phyloP scores from a whole-genome alignment of 2,329 filamentous ascomycete species.

The Talaromyces sp. region DNA sequence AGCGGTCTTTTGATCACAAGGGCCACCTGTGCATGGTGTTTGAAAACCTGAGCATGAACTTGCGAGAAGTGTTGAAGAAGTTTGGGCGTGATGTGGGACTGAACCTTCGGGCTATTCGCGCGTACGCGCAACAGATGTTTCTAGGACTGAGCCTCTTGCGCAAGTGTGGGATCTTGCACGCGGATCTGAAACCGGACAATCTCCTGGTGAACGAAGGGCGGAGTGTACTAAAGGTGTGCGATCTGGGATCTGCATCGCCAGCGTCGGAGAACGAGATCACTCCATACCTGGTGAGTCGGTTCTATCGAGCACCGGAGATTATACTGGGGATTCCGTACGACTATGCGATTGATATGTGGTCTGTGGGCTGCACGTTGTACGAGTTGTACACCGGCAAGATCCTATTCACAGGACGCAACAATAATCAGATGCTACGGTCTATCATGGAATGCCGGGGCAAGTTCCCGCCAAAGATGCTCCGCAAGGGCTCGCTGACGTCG shows the following conservation, averaged over 20 bases:
- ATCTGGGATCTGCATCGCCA: slow-evolving; percentile 93
- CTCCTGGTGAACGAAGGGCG: slow-evolving; percentile 83
- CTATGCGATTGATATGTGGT: slow-evolving; percentile 95
- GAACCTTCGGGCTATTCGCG: slow-evolving; percentile 77
- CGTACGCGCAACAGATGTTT: slow-evolving; percentile 93
- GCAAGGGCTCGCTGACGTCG: slow-evolving; percentile 68
- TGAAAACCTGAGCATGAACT: slow-evolving; percentile 85
- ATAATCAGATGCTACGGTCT: slow-evolving; percentile 95
- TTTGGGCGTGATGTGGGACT: slow-evolving; percentile 93
- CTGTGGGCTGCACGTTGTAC: slow-evolving; percentile 92
- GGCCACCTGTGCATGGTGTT: slow-evolving; percentile 95
- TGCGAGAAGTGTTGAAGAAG: slow-evolving; percentile 91
- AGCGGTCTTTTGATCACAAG: slow-evolving; percentile 87
- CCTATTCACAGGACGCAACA: slow-evolving; percentile 87
- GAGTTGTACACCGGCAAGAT: slow-evolving; percentile 98
- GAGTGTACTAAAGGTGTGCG: slow-evolving; percentile 87
- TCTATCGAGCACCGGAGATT: slow-evolving; percentile 95
- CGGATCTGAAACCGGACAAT: slow-evolving; percentile 96
- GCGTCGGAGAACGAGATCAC: slow-evolving; percentile 87
- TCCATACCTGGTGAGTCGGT: slow-evolving; percentile 91
- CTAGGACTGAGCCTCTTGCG: slow-evolving; percentile 80
- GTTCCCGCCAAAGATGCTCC: slow-evolving; percentile 82
- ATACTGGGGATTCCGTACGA: slow-evolving; percentile 96
- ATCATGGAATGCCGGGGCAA: slow-evolving; percentile 97
- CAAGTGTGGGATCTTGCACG: slow-evolving; percentile 89